Conservation (phyloP, 352 stramenopile genomes). For the Phytophthora lateralis region DNA sequence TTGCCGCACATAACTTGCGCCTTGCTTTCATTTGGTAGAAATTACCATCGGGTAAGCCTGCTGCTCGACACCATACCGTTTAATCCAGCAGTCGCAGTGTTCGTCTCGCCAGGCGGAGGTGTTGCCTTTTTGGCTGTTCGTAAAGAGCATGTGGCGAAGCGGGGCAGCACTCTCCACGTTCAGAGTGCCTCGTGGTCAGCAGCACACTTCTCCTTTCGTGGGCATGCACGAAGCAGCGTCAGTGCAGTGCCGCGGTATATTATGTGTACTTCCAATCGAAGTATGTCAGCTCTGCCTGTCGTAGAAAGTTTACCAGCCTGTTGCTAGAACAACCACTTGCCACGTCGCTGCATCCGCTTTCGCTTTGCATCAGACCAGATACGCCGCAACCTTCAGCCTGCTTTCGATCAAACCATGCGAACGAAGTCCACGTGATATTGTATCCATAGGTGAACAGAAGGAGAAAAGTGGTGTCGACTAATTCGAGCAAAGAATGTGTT, state of each 20-base stretch:
- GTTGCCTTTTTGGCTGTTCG: constrained; percentile 8
- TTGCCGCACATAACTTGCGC: constrained; percentile 1
- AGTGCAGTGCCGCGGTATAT: not conserved
- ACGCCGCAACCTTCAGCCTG: constrained; percentile 5
- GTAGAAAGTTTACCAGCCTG: constrained; percentile 5
- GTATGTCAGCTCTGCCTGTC: not conserved
- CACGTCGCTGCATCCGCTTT: not conserved
- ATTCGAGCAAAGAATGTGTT: too few species aligned
- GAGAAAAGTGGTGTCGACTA: not conserved
- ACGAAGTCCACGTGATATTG: not conserved
- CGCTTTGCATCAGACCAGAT: constrained; percentile 6
- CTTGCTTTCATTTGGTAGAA: constrained; percentile 5
- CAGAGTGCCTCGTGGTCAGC: constrained; percentile 1
- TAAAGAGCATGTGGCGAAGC: constrained; percentile 14
- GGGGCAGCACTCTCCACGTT: not conserved
- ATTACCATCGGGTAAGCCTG: constrained; percentile 5
- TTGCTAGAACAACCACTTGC: not conserved
- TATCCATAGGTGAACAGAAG: not conserved
- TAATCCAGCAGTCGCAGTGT: constrained; percentile 13
- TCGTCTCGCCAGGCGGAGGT: constrained; percentile 5
- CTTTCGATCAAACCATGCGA: constrained; percentile 2
- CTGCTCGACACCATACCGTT: constrained; percentile 18
- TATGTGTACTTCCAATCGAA: not conserved
- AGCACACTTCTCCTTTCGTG: not conserved
- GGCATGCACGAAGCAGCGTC: not conserved